A percentile compares a stretch with the other conserved stretches of the same genome.
Conservation (phyloP, 257 asterid genomes). For the Lantana camara region DNA sequence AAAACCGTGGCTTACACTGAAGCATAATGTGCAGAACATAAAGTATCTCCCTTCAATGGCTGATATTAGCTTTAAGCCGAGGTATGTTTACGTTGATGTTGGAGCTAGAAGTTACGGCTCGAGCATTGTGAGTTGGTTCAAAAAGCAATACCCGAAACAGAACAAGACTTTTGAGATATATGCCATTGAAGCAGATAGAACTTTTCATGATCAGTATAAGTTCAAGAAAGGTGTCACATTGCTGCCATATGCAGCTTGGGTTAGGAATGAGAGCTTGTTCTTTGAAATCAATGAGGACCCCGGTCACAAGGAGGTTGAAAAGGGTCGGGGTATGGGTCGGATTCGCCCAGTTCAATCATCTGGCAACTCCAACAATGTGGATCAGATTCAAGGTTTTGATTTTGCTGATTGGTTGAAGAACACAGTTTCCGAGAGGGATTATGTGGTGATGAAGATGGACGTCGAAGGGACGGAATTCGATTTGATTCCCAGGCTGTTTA, state of each 20-base stretch:
- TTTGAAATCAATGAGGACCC: conserved; percentile 51
- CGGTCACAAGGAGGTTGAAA: conserved; percentile 32
- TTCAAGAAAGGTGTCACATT: conserved; percentile 43
- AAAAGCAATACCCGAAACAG: conserved; percentile 62
- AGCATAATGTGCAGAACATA: conserved; percentile 47
- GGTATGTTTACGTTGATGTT: conserved; percentile 53
- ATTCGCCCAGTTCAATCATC: conserved; percentile 52
- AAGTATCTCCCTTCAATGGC: conserved; percentile 54
- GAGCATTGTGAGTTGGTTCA: conserved; percentile 72
- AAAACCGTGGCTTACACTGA: conserved; percentile 52
- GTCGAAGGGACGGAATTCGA: conserved; percentile 64
- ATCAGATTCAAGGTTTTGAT: conserved; percentile 62
- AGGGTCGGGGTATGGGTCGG: conserved; percentile 63
- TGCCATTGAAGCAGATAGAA: conserved; percentile 58
- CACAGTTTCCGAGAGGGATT: conserved; percentile 41
- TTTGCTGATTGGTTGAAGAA: conserved; percentile 62
- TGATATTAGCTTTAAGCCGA: conserved; percentile 59
- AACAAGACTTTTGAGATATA: conserved; percentile 55
- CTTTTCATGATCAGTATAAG: conserved; percentile 47
- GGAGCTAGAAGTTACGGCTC: conserved; percentile 66
- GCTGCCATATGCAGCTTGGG: conserved; percentile 69
- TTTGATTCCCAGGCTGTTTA: conserved; percentile 54
- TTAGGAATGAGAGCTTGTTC: conserved; percentile 60
- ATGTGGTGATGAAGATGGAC: conserved; percentile 78
- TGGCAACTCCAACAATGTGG: conserved; percentile 25